Percentiles rank a stretch among this genome's conserved stretches.
Evolutionary conservation across 345 rosid species (phyloP).

Genomic region (Salix brachista): DNA sequence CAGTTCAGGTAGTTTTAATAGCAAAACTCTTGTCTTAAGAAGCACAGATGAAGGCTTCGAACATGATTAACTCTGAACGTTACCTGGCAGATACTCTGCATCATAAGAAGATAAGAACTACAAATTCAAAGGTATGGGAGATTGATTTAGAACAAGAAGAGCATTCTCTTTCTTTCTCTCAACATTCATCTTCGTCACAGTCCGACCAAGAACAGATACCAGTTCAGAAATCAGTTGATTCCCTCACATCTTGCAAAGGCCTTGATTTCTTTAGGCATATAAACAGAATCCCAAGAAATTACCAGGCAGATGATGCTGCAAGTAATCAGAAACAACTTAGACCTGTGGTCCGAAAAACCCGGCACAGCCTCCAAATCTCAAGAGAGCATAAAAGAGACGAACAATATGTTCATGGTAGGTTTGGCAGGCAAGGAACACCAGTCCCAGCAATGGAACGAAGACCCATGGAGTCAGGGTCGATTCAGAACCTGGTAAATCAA

Average conservation of each 20-base stretch:
- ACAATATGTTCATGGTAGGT: slow-evolving; percentile 18
- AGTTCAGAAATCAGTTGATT: too few species aligned
- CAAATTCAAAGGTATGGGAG: slow-evolving; percentile 34
- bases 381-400: slow-evolving; percentile 28
- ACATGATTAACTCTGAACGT: not conserved
- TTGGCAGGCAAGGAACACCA: slow-evolving; percentile 25
- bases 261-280: slow-evolving; percentile 12
- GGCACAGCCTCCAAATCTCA: slow-evolving; percentile 17
- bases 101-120: slow-evolving; percentile 38
- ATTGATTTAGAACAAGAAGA: slow-evolving; percentile 62
- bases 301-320: slow-evolving; percentile 17
- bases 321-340: slow-evolving; percentile 18
- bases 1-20: slow-evolving; percentile 35
- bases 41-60: too few species aligned
- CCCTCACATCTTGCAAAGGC: too few species aligned
- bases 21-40: not conserved
- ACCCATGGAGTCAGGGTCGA: slow-evolving; percentile 16
- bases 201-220: slow-evolving; percentile 59
- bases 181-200: slow-evolving; percentile 64
- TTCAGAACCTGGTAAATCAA: slow-evolving; percentile 44
- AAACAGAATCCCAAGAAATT: slow-evolving; percentile 27
- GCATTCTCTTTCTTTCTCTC: slow-evolving; percentile 63
- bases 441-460: slow-evolving; percentile 21
- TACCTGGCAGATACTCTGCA: slow-evolving; percentile 32
- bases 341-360: slow-evolving; percentile 19